Percentiles rank a stretch among this genome's conserved stretches.
These are phyloP conservation scores for Lineolata rhizophorae DNA, from an alignment of 495 filamentous ascomycete genomes.

Conservation along the genomic window DNA sequence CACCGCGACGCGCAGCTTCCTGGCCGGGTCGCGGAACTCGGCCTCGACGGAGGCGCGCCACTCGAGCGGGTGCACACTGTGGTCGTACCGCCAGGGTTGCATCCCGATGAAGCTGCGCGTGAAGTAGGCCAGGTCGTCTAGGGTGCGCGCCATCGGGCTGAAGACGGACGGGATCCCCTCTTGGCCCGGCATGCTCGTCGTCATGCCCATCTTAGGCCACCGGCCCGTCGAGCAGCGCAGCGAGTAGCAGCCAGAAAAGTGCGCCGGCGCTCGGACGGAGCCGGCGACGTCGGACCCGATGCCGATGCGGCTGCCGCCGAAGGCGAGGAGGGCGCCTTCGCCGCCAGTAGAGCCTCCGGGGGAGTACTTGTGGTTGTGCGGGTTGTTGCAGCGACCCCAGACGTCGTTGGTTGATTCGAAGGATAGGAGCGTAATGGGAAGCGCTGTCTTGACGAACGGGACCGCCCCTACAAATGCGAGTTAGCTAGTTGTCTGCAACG, in stretches of 20 bases:
- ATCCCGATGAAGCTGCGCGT: slow-evolving; percentile 55
- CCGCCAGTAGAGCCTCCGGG: slow-evolving; percentile 86
- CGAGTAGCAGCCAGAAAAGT: slow-evolving; percentile 78
- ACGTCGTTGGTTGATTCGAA: slow-evolving; percentile 89
- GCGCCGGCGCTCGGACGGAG: slow-evolving; percentile 71
- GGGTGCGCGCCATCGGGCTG: slow-evolving; percentile 79
- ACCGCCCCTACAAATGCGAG: slow-evolving; percentile 38
- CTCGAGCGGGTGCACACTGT: slow-evolving; percentile 59
- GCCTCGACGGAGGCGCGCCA: slow-evolving; percentile 45
- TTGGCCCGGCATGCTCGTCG: slow-evolving; percentile 83
- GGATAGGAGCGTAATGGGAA: slow-evolving; percentile 77
- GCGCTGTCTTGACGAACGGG: slow-evolving; percentile 86
- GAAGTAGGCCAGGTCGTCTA: slow-evolving; percentile 74
- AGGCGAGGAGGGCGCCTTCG: slow-evolving; percentile 64
- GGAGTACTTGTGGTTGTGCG: slow-evolving; percentile 62
- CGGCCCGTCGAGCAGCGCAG: slow-evolving; percentile 85
- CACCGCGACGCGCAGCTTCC: slow-evolving; percentile 51
- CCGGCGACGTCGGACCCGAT: slow-evolving; percentile 91
- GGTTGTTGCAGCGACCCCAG: slow-evolving; percentile 60
- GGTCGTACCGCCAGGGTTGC: slow-evolving; percentile 85
- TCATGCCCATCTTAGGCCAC: slow-evolving; percentile 73
- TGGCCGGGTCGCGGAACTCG: slow-evolving; percentile 30
- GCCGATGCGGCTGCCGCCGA: slow-evolving; percentile 75
- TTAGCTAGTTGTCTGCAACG: not conserved
- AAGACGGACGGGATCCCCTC: slow-evolving; percentile 81